These are phyloP conservation scores for Glycyrrhiza uralensis DNA, from an alignment of 306 rosid species.

Conservation along the genomic window DNA sequence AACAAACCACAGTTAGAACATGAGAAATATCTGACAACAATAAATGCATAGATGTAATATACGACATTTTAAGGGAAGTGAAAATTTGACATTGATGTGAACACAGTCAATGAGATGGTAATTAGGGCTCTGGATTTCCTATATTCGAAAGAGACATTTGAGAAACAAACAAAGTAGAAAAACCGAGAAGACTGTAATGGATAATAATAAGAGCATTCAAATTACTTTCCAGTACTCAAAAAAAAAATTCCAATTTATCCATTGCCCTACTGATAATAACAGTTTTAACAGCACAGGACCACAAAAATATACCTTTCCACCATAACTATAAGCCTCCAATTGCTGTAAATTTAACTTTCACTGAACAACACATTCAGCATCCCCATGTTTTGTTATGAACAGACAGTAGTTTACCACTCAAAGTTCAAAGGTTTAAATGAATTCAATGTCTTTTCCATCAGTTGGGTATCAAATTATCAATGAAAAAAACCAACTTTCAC, in stretches of 20 bases:
- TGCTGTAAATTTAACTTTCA: slow-evolving; percentile 24
- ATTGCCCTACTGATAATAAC: slow-evolving; percentile 36
- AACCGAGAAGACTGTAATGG: slow-evolving; percentile 43
- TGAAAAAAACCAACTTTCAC: not conserved
- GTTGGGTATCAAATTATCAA: not conserved
- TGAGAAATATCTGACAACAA: slow-evolving; percentile 82
- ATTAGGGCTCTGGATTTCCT: slow-evolving; percentile 45
- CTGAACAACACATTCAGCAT: slow-evolving; percentile 2
- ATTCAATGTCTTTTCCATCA: not conserved
- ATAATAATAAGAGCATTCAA: slow-evolving; percentile 36
- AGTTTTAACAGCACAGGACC: slow-evolving; percentile 56
- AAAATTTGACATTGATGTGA: slow-evolving; percentile 21
- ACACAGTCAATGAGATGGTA: slow-evolving; percentile 44
- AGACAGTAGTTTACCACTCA: slow-evolving; percentile 19
- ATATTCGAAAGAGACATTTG: slow-evolving; percentile 53
- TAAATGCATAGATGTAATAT: slow-evolving; percentile 46
- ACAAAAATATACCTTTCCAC: slow-evolving; percentile 30
- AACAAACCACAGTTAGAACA: slow-evolving; percentile 58
- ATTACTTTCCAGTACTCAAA: slow-evolving; percentile 29
- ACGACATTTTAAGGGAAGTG: slow-evolving; percentile 27
- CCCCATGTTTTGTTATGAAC: not conserved
- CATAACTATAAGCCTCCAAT: not conserved
- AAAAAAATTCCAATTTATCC: slow-evolving; percentile 31
- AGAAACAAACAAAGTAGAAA: slow-evolving; percentile 46
- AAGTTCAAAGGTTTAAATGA: slow-evolving; percentile 5